A percentile compares a stretch with the other conserved stretches of the same genome.
Conservation (phyloP, 139 green algal genomes). For the Micractinium conductrix region DNA sequence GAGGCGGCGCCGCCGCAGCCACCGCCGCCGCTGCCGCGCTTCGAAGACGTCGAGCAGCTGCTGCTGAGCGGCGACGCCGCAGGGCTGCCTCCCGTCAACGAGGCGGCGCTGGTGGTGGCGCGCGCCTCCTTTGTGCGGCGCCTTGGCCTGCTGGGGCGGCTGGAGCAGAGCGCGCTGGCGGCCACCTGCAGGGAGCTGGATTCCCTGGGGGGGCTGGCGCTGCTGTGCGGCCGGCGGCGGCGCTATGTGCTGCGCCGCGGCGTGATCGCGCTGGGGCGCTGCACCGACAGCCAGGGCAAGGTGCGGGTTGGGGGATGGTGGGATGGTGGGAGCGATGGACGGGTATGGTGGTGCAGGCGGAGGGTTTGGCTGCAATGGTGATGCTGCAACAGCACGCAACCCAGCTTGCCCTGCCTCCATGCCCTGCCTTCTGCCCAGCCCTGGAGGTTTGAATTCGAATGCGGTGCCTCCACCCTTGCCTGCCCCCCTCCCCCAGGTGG, state of each 20-base stretch:
- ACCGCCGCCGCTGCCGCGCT: not conserved
- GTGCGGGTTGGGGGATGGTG: not conserved
- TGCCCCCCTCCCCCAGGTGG: too few species aligned
- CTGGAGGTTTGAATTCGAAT: too few species aligned
- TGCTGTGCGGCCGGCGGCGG: conserved; percentile 36
- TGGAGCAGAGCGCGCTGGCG: conserved; percentile 27
- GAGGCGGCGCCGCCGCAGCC: not conserved
- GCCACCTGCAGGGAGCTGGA: conserved; percentile 48
- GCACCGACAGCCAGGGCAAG: not conserved
- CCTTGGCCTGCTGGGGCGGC: conserved; percentile 4
- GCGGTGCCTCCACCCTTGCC: too few species aligned
- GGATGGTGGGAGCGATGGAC: not conserved
- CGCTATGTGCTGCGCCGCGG: conserved; percentile 52
- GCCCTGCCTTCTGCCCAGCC: too few species aligned
- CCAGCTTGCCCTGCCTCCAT: too few species aligned
- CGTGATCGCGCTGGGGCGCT: conserved; percentile 49
- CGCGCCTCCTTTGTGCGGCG: not conserved
- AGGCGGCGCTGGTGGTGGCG: not conserved
- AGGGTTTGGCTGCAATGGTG: too few species aligned
- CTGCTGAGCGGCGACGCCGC: not conserved
- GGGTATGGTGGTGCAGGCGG: too few species aligned
- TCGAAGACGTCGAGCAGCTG: conserved; percentile 21
- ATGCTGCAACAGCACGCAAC: too few species aligned
- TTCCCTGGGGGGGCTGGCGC: conserved; percentile 47
- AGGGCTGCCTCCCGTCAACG: not conserved